Percentiles rank a stretch among this genome's conserved stretches.
Conservation (phyloP, 768 basidiomycete genomes). For the Cytidiella melzeri region DNA sequence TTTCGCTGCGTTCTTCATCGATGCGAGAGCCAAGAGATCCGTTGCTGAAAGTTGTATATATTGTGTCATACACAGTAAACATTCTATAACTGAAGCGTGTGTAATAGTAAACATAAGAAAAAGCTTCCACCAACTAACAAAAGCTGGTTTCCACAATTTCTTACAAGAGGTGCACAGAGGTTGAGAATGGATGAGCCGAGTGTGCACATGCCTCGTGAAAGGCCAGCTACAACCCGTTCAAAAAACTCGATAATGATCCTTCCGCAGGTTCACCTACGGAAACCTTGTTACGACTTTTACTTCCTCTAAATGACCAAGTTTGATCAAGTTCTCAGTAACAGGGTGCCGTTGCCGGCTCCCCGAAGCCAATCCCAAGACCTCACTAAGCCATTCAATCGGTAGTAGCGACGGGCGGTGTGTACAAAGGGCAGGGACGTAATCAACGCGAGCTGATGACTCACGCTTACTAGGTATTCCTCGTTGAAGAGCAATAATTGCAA, state of each 20-base stretch:
- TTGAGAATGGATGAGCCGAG: conserved; percentile 10
- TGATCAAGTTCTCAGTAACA: conserved; percentile 53
- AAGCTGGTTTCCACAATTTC: no score
- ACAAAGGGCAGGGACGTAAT: conserved; percentile 90
- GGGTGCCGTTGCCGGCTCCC: conserved; percentile 47
- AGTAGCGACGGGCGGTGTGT: conserved; percentile 88
- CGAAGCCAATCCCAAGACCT: conserved; percentile 76
- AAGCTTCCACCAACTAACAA: conserved; percentile 9
- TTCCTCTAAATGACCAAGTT: conserved; percentile 83
- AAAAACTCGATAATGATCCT: conserved; percentile 12
- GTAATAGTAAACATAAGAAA: conserved; percentile 15
- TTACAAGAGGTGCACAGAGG: conserved; percentile 15
- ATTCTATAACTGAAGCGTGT: conserved; percentile 17
- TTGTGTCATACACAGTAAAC: conserved; percentile 14
- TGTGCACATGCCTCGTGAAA: conserved; percentile 4
- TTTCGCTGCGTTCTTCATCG: conserved; percentile 79
- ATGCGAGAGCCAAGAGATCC: conserved; percentile 63
- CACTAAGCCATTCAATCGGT: conserved; percentile 90
- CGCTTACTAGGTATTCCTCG: conserved; percentile 87
- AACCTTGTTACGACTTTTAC: conserved; percentile 81
- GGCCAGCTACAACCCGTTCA: conserved; percentile 10
- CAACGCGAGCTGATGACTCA: conserved; percentile 85
- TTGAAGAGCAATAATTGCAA: conserved; percentile 92
- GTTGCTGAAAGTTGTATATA: conserved; percentile 24
- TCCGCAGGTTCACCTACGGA: conserved; percentile 71